These are phyloP conservation scores for Candida dajiaensis DNA, from an alignment of 805 yeast species.

Conservation along the genomic window DNA sequence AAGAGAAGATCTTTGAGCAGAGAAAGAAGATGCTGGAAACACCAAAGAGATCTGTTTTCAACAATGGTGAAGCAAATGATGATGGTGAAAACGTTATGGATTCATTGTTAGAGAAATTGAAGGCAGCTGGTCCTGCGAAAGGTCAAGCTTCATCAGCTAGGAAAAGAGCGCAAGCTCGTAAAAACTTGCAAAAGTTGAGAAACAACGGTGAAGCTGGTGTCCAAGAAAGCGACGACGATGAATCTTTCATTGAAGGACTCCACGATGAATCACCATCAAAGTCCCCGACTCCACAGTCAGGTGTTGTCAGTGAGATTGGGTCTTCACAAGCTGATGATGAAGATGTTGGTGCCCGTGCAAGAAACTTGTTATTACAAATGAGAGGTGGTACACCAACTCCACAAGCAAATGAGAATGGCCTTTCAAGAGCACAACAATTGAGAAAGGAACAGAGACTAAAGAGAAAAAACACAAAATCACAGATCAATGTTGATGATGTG, in stretches of 20 bases:
- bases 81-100: conserved; percentile 57
- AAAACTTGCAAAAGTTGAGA: conserved; percentile 42
- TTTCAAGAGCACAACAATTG: conserved; percentile 36
- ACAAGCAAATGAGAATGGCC: conserved; percentile 26
- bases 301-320: background rate
- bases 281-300: conserved; percentile 2
- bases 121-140: conserved; percentile 67
- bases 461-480: conserved; percentile 12
- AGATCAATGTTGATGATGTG: background rate
- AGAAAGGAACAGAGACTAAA: conserved; percentile 35
- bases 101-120: conserved; percentile 72
- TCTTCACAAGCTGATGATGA: conserved; percentile 18
- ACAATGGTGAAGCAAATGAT: conserved; percentile 13
- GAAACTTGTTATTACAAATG: conserved; percentile 55
- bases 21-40: conserved; percentile 48
- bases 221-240: conserved; percentile 7
- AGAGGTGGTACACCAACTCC: conserved; percentile 28
- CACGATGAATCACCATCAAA: conserved; percentile 17
- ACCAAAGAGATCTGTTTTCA: conserved; percentile 15
- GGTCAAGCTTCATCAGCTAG: conserved; percentile 78
- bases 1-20: conserved; percentile 67
- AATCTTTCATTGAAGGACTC: conserved; percentile 10
- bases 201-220: conserved; percentile 17
- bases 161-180: conserved; percentile 71
- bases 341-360: conserved; percentile 56